Evolutionary conservation across 176 grass and related monocot genomes (phyloP).

Genomic region (Triticum monococcum): DNA sequence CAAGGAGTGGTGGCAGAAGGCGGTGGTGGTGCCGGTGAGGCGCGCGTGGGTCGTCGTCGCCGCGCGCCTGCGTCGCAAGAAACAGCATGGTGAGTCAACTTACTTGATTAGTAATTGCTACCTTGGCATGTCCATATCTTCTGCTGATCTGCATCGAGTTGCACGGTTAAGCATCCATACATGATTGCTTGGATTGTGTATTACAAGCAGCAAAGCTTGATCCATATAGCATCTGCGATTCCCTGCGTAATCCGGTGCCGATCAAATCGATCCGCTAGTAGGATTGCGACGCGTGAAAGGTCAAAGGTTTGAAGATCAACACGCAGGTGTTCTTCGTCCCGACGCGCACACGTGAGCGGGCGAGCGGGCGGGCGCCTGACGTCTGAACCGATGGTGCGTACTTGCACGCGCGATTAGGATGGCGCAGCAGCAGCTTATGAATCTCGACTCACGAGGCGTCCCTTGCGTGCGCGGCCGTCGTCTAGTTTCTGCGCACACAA

Average conservation of each 20-base stretch:
- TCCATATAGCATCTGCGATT: not conserved
- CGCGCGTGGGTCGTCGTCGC: conserved; percentile 50
- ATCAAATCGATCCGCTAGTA: not conserved
- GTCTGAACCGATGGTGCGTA: not conserved
- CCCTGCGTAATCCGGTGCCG: not conserved
- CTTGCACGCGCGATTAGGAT: not conserved
- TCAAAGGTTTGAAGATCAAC: not conserved
- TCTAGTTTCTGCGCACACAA: not conserved
- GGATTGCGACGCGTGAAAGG: not conserved
- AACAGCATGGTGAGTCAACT: conserved; percentile 12
- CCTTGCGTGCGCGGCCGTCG: conserved; percentile 14
- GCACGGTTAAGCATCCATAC: too few species aligned
- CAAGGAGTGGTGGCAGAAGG: conserved; percentile 65
- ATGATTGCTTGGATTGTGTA: too few species aligned
- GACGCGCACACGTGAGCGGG: too few species aligned
- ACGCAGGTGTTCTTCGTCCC: not conserved
- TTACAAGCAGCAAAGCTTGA: not conserved
- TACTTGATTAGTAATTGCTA: too few species aligned
- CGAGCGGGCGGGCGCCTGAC: not conserved
- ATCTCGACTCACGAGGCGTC: not conserved
- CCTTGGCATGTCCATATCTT: too few species aligned
- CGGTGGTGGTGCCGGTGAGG: conserved; percentile 43
- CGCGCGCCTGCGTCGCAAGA: conserved; percentile 34
- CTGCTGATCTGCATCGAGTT: too few species aligned
- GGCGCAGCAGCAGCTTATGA: too few species aligned